These are phyloP conservation scores for Geotrichum reessii DNA, from an alignment of 1,139 yeast genomes.

Conservation along the genomic window DNA sequence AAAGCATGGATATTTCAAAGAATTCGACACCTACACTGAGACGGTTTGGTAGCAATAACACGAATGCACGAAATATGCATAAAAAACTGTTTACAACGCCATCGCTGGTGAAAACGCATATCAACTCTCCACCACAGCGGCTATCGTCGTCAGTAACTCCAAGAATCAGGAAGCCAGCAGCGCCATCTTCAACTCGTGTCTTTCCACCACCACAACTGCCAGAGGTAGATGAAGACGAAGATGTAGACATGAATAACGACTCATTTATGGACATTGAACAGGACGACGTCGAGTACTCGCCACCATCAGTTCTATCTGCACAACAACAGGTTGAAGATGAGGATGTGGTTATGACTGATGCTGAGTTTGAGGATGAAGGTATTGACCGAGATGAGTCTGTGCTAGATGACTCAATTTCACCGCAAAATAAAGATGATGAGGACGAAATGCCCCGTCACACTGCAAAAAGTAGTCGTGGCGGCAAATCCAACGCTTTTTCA, in stretches of 20 bases:
- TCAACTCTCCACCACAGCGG: constrained; percentile 26
- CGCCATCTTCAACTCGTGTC: not conserved
- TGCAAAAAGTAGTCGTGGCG: not conserved
- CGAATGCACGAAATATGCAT: constrained; percentile 3
- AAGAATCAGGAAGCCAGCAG: constrained; percentile 8
- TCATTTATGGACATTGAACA: constrained; percentile 7
- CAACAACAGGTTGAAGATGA: constrained; percentile 2
- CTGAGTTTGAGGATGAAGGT: constrained; percentile 23
- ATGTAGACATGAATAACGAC: not conserved
- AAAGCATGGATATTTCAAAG: constrained; percentile 10
- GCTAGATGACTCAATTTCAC: constrained; percentile 9
- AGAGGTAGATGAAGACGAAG: constrained; percentile 2
- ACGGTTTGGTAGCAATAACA: constrained; percentile 7
- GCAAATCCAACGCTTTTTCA: not conserved
- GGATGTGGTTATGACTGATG: constrained; percentile 2
- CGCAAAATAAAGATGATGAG: not conserved
- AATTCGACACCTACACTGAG: not conserved
- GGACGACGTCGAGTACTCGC: not conserved
- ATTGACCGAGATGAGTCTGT: constrained; percentile 20
- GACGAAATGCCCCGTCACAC: not conserved
- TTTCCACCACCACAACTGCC: not conserved
- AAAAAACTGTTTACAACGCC: constrained; percentile 8
- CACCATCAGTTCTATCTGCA: constrained; percentile 16
- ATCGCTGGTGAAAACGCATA: constrained; percentile 24
- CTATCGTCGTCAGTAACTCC: constrained; percentile 17